phyloP scores from a whole-genome alignment of 768 basidiomycete species.

The Calocera cornea region DNA sequence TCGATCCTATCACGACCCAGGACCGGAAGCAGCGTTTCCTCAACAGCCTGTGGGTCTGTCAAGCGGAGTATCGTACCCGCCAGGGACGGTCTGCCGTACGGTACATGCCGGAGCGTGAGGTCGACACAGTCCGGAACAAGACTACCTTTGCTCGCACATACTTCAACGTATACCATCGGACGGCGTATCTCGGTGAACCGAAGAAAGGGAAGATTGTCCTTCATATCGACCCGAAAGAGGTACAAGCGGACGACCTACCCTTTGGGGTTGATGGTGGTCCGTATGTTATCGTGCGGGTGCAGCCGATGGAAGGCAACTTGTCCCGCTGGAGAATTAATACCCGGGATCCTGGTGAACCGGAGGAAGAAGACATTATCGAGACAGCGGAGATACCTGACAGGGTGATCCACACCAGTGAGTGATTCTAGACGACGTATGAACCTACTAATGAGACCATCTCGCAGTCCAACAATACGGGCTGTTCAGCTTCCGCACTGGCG shows the following conservation, averaged over 20 bases:
- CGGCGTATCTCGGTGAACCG: conserved; percentile 58
- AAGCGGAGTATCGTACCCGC: conserved; percentile 65
- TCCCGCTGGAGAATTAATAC: conserved; percentile 59
- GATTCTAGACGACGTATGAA: neutral
- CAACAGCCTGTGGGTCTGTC: conserved; percentile 78
- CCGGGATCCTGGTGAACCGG: conserved; percentile 56
- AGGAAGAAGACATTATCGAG: conserved; percentile 72
- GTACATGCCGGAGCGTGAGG: conserved; percentile 59
- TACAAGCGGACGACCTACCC: conserved; percentile 56
- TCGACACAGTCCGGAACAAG: conserved; percentile 50
- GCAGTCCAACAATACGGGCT: conserved; percentile 78
- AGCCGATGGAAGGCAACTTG: conserved; percentile 71
- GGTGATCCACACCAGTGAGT: conserved; percentile 70
- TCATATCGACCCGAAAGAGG: conserved; percentile 65
- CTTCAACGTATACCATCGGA: conserved; percentile 78
- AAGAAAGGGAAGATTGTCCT: conserved; percentile 85
- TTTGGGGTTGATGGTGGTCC: conserved; percentile 59
- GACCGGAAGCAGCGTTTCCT: conserved; percentile 69
- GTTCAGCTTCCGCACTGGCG: conserved; percentile 73
- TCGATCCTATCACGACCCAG: conserved; percentile 52
- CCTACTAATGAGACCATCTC: conserved; percentile 11
- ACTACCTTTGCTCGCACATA: conserved; percentile 63
- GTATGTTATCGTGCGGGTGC: conserved; percentile 65
- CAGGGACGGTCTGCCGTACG: conserved; percentile 54
- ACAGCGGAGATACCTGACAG: conserved; percentile 57